phyloP scores from a whole-genome alignment of 441 rosid species.

The Capsella rubella region DNA sequence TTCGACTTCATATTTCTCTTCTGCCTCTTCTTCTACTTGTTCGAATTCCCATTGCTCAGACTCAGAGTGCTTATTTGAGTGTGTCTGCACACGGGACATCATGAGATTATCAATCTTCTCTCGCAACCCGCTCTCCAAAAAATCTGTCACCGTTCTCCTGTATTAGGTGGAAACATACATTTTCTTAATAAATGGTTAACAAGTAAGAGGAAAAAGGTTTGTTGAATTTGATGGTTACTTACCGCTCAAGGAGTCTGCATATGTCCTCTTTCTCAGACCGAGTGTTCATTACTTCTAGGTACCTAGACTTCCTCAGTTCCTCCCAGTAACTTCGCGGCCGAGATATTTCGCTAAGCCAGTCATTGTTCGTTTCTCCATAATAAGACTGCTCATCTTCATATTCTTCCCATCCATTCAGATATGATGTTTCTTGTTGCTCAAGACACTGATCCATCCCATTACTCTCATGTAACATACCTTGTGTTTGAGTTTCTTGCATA shows the following conservation, averaged over 20 bases:
- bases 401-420: conserved; percentile 36
- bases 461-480: conserved; percentile 5
- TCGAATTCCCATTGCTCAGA: conserved; percentile 35
- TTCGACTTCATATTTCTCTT: conserved; percentile 33
- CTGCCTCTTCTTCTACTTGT: conserved; percentile 35
- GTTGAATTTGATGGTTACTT: conserved; percentile 24
- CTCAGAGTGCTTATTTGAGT: conserved; percentile 34
- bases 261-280: conserved; percentile 65
- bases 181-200: not conserved
- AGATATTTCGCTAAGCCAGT: conserved; percentile 77
- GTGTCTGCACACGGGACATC: conserved; percentile 54
- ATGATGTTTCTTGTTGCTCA: conserved; percentile 37
- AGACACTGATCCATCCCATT: conserved; percentile 27
- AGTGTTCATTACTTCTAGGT: conserved; percentile 63
- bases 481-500: conserved; percentile 23
- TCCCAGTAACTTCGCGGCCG: conserved; percentile 94
- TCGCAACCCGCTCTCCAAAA: conserved; percentile 70
- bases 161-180: not conserved
- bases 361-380: conserved; percentile 46
- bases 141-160: conserved; percentile 86
- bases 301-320: conserved; percentile 70
- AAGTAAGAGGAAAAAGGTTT: not conserved
- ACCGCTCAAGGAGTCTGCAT: conserved; percentile 82
- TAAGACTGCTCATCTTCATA: conserved; percentile 42
- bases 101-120: conserved; percentile 70